Conservation (phyloP, 2,329 filamentous ascomycete genomes). For the Colletotrichum sp. region DNA sequence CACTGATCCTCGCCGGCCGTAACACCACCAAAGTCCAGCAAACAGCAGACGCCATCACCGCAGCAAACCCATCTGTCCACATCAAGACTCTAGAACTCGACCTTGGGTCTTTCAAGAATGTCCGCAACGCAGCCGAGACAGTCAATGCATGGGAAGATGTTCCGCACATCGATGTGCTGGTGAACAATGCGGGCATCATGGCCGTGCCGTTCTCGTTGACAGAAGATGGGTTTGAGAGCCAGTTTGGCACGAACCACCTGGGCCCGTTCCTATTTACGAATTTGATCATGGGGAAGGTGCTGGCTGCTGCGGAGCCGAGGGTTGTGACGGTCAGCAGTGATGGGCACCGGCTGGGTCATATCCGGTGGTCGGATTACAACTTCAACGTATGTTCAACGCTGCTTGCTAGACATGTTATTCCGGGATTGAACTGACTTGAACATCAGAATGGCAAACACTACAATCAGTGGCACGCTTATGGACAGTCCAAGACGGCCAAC, state of each 20-base stretch:
- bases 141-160: conserved; percentile 37
- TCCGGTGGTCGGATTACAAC: conserved; percentile 49
- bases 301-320: conserved; percentile 29
- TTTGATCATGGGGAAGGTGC: conserved; percentile 35
- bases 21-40: conserved; percentile 41
- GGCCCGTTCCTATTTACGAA: conserved; percentile 46
- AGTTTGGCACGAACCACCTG: conserved; percentile 41
- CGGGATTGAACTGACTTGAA: neutral
- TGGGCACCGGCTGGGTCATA: conserved; percentile 44
- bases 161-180: conserved; percentile 40
- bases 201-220: conserved; percentile 31
- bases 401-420: neutral
- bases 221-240: conserved; percentile 42
- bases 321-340: conserved; percentile 50
- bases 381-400: conserved; percentile 36
- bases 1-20: conserved; percentile 53
- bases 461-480: conserved; percentile 29
- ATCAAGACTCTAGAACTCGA: conserved; percentile 41
- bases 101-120: conserved; percentile 41
- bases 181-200: conserved; percentile 52
- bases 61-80: conserved; percentile 34
- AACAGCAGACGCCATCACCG: conserved; percentile 38
- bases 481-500: conserved; percentile 31
- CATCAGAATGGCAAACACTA: conserved; percentile 22
- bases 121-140: conserved; percentile 41